Base-by-base conservation (phyloP, 768 basidiomycete species). In the Neoboletus brunneissimus region DNA sequence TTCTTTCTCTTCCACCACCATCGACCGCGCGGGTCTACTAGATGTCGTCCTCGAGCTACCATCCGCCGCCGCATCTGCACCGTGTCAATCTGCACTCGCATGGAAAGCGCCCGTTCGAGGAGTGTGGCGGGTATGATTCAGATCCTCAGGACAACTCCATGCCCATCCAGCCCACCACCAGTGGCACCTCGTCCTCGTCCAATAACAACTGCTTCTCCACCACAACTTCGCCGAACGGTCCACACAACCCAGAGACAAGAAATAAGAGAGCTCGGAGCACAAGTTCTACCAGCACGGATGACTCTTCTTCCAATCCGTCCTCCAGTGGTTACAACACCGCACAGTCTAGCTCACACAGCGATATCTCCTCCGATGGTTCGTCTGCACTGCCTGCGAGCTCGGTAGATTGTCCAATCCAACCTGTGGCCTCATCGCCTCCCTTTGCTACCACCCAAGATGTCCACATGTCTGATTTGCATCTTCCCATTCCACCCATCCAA, bases 201-300 rank as follows among this genome's bases (percentile, higher is more conserved):
- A 55, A 38, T 46, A 50, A 41, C 34, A 54, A 27, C 32, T 65
- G 54, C 38, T 57, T 60, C 22, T 27, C 64, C 15, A 16, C 66
- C 2, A 23, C 54, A 25, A 9, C 54, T 25, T 50, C 38, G 3
- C 37, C 53, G 5, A 23, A 48, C 38, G 51, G 52, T 65, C 62
- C 64, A 68, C 73, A 66, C 50, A 73, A 73, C 62, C 74, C 76
- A 46, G 79, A 80, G 60, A 75, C 81, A 53, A 79, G 82, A 55
- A 83, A 79, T 58, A 85, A 85, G 69, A 72, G 84, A 32, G 81
- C 84, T 5, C 72, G 84, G 45, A 84, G 83, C 57, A 79, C 77
- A 34, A 80, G 77, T 57, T 80, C 76, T 34, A 76, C 77, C 44
- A 71, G 69, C n/a, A 75, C 74, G 53, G 72, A 72, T 41, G 58